A percentile compares a stretch with the other conserved stretches of the same genome.
Conservation (phyloP, 345 rosid genomes). For the Rhizophora apiculata region DNA sequence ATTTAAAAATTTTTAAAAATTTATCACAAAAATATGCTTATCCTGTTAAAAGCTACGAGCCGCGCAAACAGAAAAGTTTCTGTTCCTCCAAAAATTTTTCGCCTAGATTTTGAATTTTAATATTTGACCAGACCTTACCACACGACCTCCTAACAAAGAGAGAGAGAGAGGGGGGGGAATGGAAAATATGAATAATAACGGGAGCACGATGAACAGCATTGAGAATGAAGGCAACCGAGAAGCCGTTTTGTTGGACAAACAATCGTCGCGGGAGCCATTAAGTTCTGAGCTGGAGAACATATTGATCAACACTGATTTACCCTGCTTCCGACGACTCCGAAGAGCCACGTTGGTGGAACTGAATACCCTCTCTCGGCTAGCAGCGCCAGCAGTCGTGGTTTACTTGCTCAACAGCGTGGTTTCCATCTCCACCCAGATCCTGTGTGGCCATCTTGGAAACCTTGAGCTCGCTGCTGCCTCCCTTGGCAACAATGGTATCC, state of each 20-base stretch:
- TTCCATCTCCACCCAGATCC: constrained; percentile 56
- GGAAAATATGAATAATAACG: no score
- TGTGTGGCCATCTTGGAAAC: constrained; percentile 62
- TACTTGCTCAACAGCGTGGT: constrained; percentile 52
- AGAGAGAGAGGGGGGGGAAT: no score
- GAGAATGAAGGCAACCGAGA: no score
- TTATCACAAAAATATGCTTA: no score
- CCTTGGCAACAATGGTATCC: constrained; percentile 58
- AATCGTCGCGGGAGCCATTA: constrained; percentile 9
- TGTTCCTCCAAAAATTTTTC: no score
- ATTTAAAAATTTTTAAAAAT: no score
- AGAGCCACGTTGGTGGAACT: constrained; percentile 47
- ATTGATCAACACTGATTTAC: constrained; percentile 30
- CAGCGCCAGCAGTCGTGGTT: constrained; percentile 54
- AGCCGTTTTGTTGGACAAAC: not conserved
- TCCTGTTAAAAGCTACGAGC: no score
- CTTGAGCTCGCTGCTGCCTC: constrained; percentile 61
- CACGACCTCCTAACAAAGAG: no score
- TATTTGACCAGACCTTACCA: no score
- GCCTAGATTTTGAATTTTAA: no score
- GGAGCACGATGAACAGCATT: no score
- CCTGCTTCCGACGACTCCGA: constrained; percentile 32
- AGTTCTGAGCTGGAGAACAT: constrained; percentile 44
- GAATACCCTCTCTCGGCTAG: constrained; percentile 39
- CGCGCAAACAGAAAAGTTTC: no score